Evolutionary conservation across 805 yeast species (phyloP).

Genomic region (Candida arabinofermentans): DNA sequence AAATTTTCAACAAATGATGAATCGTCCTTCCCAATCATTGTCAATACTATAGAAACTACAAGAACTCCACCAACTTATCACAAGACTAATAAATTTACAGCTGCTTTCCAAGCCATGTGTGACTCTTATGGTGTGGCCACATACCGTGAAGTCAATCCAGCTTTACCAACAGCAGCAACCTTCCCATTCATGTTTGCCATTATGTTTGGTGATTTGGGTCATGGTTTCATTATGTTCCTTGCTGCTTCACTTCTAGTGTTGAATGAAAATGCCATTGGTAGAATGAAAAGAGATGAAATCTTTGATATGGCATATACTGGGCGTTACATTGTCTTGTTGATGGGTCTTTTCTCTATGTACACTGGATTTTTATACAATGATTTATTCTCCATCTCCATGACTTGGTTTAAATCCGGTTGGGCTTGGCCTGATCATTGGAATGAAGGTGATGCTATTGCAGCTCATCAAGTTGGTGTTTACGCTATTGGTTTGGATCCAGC

Average conservation of each 20-base stretch:
- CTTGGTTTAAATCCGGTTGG: constrained; percentile 89
- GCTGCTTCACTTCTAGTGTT: constrained; percentile 69
- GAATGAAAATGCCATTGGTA: constrained; percentile 67
- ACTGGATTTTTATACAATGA: constrained; percentile 95
- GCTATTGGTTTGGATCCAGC: constrained; percentile 85
- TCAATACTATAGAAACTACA: constrained; percentile 64
- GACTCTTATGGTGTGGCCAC: constrained; percentile 95
- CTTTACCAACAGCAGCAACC: constrained; percentile 88
- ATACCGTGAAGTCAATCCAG: constrained; percentile 95
- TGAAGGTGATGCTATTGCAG: constrained; percentile 66
- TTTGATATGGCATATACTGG: constrained; percentile 96
- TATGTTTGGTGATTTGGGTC: constrained; percentile 99
- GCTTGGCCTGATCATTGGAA: constrained; percentile 77
- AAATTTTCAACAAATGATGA: constrained; percentile 22
- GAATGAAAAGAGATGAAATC: constrained; percentile 80
- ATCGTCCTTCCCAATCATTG: constrained; percentile 31
- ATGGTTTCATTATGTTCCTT: constrained; percentile 77
- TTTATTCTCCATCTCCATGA: constrained; percentile 86
- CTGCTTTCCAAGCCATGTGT: constrained; percentile 87
- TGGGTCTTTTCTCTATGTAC: constrained; percentile 95
- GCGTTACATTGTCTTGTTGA: constrained; percentile 80
- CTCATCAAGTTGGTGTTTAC: constrained; percentile 64
- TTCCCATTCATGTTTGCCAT: constrained; percentile 98
- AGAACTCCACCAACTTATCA: constrained; percentile 93
- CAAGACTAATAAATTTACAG: constrained; percentile 90